Conservation (phyloP, 176 grass and related monocot genomes). For the Juncus inflexus region DNA sequence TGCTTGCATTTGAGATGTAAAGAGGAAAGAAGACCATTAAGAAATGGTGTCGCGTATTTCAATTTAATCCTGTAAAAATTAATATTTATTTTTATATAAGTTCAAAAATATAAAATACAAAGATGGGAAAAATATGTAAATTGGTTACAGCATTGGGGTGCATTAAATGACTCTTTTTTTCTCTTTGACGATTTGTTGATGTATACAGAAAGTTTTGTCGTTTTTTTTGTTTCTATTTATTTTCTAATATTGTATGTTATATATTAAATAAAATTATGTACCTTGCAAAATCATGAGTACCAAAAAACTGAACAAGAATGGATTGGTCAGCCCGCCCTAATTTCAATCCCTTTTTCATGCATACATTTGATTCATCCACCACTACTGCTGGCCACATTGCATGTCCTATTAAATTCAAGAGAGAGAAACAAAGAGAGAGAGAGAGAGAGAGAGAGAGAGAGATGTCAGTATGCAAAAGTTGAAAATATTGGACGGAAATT, state of each 20-base stretch:
- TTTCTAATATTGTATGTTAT: not conserved
- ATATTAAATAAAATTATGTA: conserved; percentile 1
- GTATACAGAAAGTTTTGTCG: not conserved
- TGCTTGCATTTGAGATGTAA: conserved; percentile 99
- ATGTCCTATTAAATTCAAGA: conserved; percentile 62
- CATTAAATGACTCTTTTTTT: no score
- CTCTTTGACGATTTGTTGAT: not conserved
- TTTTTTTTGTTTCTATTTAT: not conserved
- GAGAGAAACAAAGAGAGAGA: not conserved
- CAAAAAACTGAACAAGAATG: conserved; percentile 93
- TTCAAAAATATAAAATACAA: conserved; percentile 8
- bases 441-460: not conserved
- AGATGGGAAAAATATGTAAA: conserved; percentile 1
- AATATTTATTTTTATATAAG: no score
- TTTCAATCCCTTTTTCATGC: conserved; percentile 51
- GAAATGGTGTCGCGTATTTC: conserved; percentile 76
- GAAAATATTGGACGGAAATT: no score
- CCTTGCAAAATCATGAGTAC: conserved; percentile 99
- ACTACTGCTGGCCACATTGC: conserved; percentile 97
- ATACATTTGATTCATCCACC: conserved; percentile 75
- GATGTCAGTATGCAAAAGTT: no score
- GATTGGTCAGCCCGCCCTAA: conserved; percentile 52
- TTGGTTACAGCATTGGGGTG: no score
- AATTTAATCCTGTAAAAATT: conserved; percentile 64
- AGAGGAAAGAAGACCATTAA: conserved; percentile 84